A percentile compares a stretch with the other conserved stretches of the same genome.
phyloP scores from a whole-genome alignment of 768 basidiomycete species.

The Leucosporidium yakuticum region DNA sequence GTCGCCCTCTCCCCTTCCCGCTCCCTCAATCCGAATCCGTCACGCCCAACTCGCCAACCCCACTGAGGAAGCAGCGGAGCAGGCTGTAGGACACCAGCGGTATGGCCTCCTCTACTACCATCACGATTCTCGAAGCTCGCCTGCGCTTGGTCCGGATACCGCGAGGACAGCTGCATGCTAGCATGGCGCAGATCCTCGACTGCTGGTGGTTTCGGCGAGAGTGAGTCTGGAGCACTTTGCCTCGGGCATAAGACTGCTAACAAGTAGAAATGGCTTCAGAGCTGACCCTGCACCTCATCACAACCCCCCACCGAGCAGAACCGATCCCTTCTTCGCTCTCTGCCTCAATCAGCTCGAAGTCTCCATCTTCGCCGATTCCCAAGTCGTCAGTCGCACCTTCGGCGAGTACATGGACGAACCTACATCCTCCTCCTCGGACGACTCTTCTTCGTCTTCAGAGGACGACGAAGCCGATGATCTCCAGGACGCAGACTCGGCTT shows the following conservation, averaged over 20 bases:
- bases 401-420: conserved; percentile 51
- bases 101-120: conserved; percentile 45
- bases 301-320: background rate
- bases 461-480: conserved; percentile 2
- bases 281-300: background rate
- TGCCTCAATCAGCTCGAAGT: conserved; percentile 64
- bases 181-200: conserved; percentile 59
- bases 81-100: too few relatives aligned
- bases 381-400: conserved; percentile 52
- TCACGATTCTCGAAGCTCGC: conserved; percentile 64
- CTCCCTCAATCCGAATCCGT: too few relatives aligned
- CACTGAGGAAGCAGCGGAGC: too few relatives aligned
- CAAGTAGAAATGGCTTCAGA: background rate
- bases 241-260: too few relatives aligned
- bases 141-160: conserved; percentile 71
- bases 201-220: conserved; percentile 8
- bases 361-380: conserved; percentile 34
- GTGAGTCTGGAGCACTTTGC: background rate
- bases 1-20: too few relatives aligned
- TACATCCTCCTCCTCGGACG: background rate
- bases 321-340: conserved; percentile 34
- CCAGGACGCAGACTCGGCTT: background rate
- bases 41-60: too few relatives aligned
- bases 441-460: background rate
- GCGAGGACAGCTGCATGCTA: conserved; percentile 56